Conservation (phyloP, 768 basidiomycete genomes). For the Lactarius deliciosus region DNA sequence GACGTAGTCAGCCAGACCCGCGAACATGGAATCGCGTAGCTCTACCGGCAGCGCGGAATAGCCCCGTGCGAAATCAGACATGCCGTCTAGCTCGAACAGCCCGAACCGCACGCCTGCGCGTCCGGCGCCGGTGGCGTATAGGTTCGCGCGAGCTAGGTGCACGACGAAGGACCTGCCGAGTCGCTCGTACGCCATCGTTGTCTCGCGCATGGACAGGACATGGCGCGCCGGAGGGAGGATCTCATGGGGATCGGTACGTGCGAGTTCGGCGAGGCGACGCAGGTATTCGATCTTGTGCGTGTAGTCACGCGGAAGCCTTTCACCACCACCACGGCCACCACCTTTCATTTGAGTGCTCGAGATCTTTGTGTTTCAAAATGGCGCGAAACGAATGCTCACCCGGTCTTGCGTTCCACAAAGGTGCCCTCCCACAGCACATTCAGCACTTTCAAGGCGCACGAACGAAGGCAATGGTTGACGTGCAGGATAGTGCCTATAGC, state of each 20-base stretch:
- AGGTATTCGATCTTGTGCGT: constrained; percentile 2
- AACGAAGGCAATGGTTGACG: constrained; percentile 13
- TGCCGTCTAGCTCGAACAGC: background rate
- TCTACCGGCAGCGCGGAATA: background rate
- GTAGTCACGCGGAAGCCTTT: constrained; percentile 6
- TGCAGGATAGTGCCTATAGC: constrained; percentile 11
- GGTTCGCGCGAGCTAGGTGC: constrained; percentile 10
- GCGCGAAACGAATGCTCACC: constrained; percentile 4
- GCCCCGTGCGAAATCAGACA: constrained; percentile 6
- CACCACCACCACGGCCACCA: background rate
- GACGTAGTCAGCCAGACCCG: constrained; percentile 5
- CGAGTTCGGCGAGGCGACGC: constrained; percentile 5
- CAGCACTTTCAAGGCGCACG: constrained; percentile 6
- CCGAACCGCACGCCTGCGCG: background rate
- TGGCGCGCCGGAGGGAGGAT: constrained; percentile 1
- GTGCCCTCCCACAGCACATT: constrained; percentile 12
- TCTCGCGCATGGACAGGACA: constrained; percentile 3
- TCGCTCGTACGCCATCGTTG: constrained; percentile 4
- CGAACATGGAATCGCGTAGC: constrained; percentile 12
- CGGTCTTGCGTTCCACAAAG: constrained; percentile 6
- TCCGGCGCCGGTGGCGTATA: background rate
- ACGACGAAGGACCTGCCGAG: constrained; percentile 7
- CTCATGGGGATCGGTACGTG: background rate
- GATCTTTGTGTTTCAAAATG: background rate
- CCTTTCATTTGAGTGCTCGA: background rate